Evolutionary conservation across 495 filamentous ascomycete genomes (phyloP).

Genomic region (Polyplosphaeria fusca): DNA sequence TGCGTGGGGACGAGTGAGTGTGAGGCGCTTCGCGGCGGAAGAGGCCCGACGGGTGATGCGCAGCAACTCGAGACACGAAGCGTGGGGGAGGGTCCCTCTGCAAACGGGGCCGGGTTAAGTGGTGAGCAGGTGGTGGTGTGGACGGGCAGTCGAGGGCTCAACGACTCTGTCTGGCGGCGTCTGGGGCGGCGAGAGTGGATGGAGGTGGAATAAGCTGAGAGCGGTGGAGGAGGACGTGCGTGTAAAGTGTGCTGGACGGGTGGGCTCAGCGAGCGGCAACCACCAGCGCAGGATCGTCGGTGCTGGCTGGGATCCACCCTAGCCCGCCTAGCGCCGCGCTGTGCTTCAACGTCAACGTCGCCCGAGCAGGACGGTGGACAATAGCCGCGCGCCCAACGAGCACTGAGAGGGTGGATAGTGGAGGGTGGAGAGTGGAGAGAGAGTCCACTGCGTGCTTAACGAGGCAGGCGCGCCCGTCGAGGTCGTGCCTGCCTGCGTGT

Average conservation of each 20-base stretch:
- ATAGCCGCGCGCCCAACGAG: background rate
- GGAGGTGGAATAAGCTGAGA: background rate
- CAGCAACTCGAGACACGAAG: too few relatives aligned
- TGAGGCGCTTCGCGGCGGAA: too few relatives aligned
- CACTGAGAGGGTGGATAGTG: too few relatives aligned
- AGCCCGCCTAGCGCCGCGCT: background rate
- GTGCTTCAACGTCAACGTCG: conserved; percentile 1
- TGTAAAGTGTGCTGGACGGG: background rate
- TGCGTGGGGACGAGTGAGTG: too few relatives aligned
- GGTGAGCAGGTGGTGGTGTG: too few relatives aligned
- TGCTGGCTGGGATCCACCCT: background rate
- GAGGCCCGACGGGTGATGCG: too few relatives aligned
- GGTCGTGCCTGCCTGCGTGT: background rate
- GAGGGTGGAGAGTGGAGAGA: too few relatives aligned
- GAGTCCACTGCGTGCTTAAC: background rate
- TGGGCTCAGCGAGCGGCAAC: background rate
- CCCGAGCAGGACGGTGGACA: background rate
- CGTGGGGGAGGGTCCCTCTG: too few relatives aligned
- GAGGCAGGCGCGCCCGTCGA: background rate
- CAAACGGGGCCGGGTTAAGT: too few relatives aligned
- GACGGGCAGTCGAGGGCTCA: too few relatives aligned
- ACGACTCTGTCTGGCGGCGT: too few relatives aligned
- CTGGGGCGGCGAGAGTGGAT: background rate
- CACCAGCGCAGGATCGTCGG: background rate
- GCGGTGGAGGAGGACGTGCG: background rate